phyloP scores from a whole-genome alignment of 805 yeast genomes.

The Millerozyma miso region DNA sequence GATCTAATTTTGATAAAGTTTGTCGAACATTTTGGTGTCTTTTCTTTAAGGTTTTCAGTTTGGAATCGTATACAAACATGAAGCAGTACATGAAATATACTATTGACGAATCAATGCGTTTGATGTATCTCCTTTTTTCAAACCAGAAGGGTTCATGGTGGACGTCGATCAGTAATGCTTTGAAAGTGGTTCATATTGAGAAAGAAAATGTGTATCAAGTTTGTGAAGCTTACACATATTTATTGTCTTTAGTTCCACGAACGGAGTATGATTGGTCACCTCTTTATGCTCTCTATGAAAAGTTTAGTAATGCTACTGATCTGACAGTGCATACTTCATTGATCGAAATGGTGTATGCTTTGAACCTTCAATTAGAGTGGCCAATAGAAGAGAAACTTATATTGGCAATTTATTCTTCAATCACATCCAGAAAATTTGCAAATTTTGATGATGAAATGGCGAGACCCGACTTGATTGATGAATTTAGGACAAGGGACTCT shows the following conservation, averaged over 20 bases:
- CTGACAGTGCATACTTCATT: conserved; percentile 21
- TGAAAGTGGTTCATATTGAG: conserved; percentile 2
- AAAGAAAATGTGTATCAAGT: background rate
- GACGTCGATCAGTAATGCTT: conserved; percentile 19
- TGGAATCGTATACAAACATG: background rate
- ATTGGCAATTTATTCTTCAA: conserved; percentile 21
- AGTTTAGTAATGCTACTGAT: conserved; percentile 8
- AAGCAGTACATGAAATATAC: background rate
- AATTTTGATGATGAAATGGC: conserved; percentile 33
- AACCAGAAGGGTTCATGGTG: conserved; percentile 19
- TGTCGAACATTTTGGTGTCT: conserved; percentile 16
- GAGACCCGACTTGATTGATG: conserved; percentile 19
- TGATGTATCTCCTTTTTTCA: conserved; percentile 15
- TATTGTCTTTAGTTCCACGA: conserved; percentile 13
- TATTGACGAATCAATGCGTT: conserved; percentile 16
- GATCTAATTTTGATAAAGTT: conserved; percentile 2
- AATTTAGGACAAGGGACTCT: conserved; percentile 21
- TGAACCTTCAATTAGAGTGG: conserved; percentile 25
- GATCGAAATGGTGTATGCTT: conserved; percentile 23
- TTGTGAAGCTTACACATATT: conserved; percentile 3
- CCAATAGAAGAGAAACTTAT: conserved; percentile 32
- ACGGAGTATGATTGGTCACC: conserved; percentile 20
- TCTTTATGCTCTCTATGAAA: conserved; percentile 18
- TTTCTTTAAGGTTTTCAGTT: conserved; percentile 15
- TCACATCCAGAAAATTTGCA: conserved; percentile 30